A percentile compares a stretch with the other conserved stretches of the same genome.
These are phyloP conservation scores for Cucumis melo DNA, from an alignment of 306 rosid genomes.

Conservation along the genomic window DNA sequence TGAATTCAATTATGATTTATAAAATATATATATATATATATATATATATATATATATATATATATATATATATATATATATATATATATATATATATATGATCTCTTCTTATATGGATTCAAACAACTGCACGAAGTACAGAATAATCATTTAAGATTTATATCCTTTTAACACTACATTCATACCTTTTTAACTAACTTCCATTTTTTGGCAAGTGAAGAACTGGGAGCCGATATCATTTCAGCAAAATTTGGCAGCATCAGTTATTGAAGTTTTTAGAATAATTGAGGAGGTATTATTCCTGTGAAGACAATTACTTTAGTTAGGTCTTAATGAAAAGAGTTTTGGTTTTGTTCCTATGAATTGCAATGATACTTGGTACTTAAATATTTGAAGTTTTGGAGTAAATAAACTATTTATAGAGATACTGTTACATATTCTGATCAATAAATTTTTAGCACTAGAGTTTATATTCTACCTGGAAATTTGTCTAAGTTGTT, in stretches of 20 bases:
- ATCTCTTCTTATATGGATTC: not conserved
- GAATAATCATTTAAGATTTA: not conserved
- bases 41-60: not conserved
- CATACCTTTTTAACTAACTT: not conserved
- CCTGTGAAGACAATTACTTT: not conserved
- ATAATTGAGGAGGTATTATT: slow-evolving; percentile 41
- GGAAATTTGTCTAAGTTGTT: not conserved
- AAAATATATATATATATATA: not conserved
- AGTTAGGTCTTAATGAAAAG: not conserved
- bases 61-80: not conserved
- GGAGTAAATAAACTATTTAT: not conserved
- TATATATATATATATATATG: not conserved
- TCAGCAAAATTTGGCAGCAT: slow-evolving; percentile 41
- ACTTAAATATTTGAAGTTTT: not conserved
- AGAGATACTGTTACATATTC: not conserved
- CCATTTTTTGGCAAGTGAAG: slow-evolving; percentile 17
- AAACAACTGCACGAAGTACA: not conserved
- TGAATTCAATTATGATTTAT: not conserved
- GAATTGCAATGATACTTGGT: not conserved
- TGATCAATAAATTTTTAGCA: not conserved
- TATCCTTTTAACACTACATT: not conserved
- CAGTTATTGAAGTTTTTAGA: slow-evolving; percentile 40
- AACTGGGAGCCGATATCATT: slow-evolving; percentile 43
- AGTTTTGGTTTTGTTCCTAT: not conserved
- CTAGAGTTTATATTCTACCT: not conserved